Evolutionary conservation across 495 filamentous ascomycete genomes (phyloP).

Genomic region (Trichoderma reesei): DNA sequence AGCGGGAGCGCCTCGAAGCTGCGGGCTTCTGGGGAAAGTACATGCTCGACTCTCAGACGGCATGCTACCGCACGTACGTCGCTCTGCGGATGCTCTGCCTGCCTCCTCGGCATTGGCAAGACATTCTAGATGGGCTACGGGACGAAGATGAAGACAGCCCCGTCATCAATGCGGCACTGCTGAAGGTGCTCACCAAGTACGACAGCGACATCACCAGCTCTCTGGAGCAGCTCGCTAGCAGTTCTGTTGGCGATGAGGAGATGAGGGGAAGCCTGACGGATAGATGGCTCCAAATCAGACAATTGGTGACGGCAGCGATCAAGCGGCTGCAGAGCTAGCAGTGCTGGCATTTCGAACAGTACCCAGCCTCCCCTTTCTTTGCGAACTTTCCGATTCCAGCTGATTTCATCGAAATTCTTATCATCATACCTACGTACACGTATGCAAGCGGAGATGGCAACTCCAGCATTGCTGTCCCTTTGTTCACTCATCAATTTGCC

Average conservation of each 20-base stretch:
- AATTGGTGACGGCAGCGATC: background rate
- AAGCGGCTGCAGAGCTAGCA: background rate
- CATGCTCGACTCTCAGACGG: constrained; percentile 47
- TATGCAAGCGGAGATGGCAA: background rate
- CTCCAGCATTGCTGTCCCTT: background rate
- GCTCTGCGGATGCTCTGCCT: constrained; percentile 45
- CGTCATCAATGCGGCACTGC: constrained; percentile 23
- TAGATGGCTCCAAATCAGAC: background rate
- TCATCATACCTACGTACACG: background rate
- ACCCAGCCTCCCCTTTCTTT: background rate
- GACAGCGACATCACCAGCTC: background rate
- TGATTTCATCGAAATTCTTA: background rate
- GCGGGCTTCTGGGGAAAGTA: constrained; percentile 61
- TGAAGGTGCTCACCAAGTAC: constrained; percentile 15
- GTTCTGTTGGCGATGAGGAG: constrained; percentile 13
- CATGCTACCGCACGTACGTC: constrained; percentile 64
- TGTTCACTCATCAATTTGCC: background rate
- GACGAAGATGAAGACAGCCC: constrained; percentile 28
- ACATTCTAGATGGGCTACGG: constrained; percentile 27
- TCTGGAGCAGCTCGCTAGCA: background rate
- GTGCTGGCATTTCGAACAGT: background rate
- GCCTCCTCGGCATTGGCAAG: constrained; percentile 24
- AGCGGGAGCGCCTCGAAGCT: constrained; percentile 43
- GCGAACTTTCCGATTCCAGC: background rate
- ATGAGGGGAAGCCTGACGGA: constrained; percentile 13